Percentiles rank a stretch among this genome's conserved stretches.
Evolutionary conservation across 331 rosid species (phyloP).

Genomic region (Malus hybrid): DNA sequence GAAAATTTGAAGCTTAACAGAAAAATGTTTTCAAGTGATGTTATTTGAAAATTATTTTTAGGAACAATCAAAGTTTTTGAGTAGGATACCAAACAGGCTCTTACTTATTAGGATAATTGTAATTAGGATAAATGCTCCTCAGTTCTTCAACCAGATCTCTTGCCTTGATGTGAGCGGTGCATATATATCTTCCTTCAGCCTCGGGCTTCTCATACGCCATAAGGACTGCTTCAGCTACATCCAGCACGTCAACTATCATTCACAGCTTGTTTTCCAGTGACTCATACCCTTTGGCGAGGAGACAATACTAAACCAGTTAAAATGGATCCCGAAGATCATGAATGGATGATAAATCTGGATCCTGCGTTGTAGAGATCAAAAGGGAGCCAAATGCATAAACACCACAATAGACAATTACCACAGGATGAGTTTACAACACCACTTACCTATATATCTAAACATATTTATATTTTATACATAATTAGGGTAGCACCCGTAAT

Average conservation of each 20-base stretch:
- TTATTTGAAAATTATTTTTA: too few species aligned
- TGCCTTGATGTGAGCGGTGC: conserved; percentile 30
- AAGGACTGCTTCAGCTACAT: conserved; percentile 44
- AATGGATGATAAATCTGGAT: neutral
- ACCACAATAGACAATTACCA: neutral
- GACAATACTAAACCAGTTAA: neutral
- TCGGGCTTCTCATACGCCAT: conserved; percentile 45
- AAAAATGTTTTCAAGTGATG: too few species aligned
- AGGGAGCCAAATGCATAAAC: neutral
- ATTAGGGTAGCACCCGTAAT: too few species aligned
- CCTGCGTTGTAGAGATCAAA: neutral
- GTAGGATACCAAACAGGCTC: too few species aligned
- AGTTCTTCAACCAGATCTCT: conserved; percentile 46
- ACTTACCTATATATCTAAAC: neutral
- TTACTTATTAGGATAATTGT: conserved; percentile 55
- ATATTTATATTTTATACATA: too few species aligned
- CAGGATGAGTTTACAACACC: neutral
- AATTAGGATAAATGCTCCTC: conserved; percentile 45
- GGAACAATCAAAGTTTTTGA: too few species aligned
- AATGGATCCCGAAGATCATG: neutral
- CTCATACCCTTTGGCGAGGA: conserved; percentile 9
- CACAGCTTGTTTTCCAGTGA: conserved; percentile 34
- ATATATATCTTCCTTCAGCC: conserved; percentile 22
- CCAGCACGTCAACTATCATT: conserved; percentile 43
- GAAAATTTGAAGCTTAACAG: too few species aligned